Evolutionary conservation across 2,329 filamentous ascomycete genomes (phyloP).

Genomic region (Sporothrix protearum): DNA sequence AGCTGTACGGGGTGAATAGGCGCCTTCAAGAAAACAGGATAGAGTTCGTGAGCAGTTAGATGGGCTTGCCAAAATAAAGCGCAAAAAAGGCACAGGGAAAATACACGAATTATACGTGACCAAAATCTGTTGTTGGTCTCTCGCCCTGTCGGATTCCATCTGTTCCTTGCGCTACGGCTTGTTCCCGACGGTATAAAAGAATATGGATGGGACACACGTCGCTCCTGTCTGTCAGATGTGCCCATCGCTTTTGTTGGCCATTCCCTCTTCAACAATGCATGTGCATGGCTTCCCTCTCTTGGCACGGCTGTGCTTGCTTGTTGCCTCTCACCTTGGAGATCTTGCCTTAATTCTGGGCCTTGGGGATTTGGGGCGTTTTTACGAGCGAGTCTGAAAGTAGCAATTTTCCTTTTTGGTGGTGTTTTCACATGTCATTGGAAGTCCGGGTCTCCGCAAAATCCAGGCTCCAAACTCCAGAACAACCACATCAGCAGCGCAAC

Average conservation of each 20-base stretch:
- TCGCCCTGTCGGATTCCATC: not conserved
- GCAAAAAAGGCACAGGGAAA: not conserved
- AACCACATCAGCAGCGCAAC: not conserved
- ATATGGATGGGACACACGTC: not conserved
- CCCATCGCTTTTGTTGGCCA: not conserved
- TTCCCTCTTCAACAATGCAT: slow-evolving; percentile 1
- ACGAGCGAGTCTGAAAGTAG: slow-evolving; percentile 14
- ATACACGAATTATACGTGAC: not conserved
- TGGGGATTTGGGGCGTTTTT: not conserved
- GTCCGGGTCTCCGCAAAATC: slow-evolving; percentile 24
- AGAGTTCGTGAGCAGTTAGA: not conserved
- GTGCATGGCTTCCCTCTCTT: not conserved
- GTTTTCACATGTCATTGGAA: slow-evolving; percentile 24
- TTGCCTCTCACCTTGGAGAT: not conserved
- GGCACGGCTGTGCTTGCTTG: not conserved
- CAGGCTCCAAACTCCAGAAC: not conserved
- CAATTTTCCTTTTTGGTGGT: slow-evolving; percentile 11
- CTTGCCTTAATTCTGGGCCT: not conserved
- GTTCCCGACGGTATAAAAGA: not conserved
- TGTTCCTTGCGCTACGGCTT: not conserved
- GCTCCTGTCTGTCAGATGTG: not conserved
- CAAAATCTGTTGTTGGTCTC: not conserved
- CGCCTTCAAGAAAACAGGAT: not conserved
- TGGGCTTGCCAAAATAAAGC: not conserved
- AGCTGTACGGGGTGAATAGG: too few relatives aligned